phyloP scores from a whole-genome alignment of 169 alveolate genomes.

The Plasmodium gonderi region DNA sequence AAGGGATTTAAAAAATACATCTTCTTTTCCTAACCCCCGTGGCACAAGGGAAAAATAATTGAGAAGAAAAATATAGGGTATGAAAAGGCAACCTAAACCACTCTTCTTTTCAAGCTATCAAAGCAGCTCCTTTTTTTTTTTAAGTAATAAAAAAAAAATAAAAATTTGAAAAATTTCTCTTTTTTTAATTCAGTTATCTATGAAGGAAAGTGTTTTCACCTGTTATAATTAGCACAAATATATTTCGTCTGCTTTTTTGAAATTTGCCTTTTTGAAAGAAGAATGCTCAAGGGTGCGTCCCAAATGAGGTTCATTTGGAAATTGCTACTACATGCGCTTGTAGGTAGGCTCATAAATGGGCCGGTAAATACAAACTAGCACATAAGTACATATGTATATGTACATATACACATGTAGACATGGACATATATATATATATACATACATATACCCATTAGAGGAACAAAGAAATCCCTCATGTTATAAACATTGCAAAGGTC shows the following conservation, averaged over 20 bases:
- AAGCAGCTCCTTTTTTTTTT: background rate
- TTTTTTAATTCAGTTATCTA: background rate
- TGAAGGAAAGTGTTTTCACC: background rate
- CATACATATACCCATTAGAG: background rate
- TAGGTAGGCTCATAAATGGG: no score
- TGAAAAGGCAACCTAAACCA: no score
- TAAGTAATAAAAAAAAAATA: background rate
- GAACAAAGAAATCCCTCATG: no score
- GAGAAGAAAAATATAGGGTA: no score
- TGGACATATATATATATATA: background rate
- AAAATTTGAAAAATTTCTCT: background rate
- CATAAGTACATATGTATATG: background rate
- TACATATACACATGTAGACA: background rate
- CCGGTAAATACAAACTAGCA: background rate
- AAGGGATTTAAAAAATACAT: no score
- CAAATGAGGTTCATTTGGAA: background rate
- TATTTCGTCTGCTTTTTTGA: background rate
- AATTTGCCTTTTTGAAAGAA: background rate
- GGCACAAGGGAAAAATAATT: no score
- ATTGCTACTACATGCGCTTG: no score
- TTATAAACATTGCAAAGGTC: background rate
- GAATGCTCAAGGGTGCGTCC: background rate
- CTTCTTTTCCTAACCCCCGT: no score
- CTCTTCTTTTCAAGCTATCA: no score
- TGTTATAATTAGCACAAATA: background rate